phyloP scores from a whole-genome alignment of 352 stramenopile genomes.

The Phytophthora aleatoria region DNA sequence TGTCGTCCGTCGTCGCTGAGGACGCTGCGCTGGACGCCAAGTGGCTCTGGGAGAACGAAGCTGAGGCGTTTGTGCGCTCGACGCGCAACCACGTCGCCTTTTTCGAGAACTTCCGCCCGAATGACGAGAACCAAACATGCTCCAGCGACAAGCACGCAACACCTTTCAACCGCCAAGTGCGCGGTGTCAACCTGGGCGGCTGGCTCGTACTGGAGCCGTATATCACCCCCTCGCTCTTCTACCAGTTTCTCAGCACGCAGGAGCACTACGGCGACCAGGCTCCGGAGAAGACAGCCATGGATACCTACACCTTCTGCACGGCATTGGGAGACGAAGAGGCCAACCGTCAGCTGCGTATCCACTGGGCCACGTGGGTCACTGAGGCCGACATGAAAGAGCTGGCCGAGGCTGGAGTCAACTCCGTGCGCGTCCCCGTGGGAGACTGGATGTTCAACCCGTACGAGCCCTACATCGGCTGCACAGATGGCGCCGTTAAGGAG shows the following conservation, averaged over 20 bases:
- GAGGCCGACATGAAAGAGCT: slow-evolving; percentile 32
- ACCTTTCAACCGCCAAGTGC: slow-evolving; percentile 31
- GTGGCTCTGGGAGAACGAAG: slow-evolving; percentile 65
- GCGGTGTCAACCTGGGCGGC: slow-evolving; percentile 31
- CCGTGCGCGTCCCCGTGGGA: slow-evolving; percentile 26
- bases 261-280: slow-evolving; percentile 75
- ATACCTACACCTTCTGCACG: slow-evolving; percentile 88
- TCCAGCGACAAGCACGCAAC: slow-evolving; percentile 32
- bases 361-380: slow-evolving; percentile 94
- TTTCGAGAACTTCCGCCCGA: slow-evolving; percentile 58
- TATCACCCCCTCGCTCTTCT: slow-evolving; percentile 36
- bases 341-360: slow-evolving; percentile 91
- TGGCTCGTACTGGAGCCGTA: slow-evolving; percentile 35
- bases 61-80: slow-evolving; percentile 42
- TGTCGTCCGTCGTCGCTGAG: background rate
- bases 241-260: slow-evolving; percentile 57
- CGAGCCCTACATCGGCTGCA: slow-evolving; percentile 93
- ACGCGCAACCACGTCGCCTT: slow-evolving; percentile 31
- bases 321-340: slow-evolving; percentile 69
- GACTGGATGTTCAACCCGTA: slow-evolving; percentile 64
- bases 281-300: slow-evolving; percentile 87
- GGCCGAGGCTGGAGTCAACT: slow-evolving; percentile 30
- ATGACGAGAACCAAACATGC: slow-evolving; percentile 39
- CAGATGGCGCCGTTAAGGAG: slow-evolving; percentile 91
- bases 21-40: slow-evolving; percentile 32